A percentile compares a stretch with the other conserved stretches of the same genome.
Conservation (phyloP, 331 rosid genomes). For the Rhamnella rubrinervis region DNA sequence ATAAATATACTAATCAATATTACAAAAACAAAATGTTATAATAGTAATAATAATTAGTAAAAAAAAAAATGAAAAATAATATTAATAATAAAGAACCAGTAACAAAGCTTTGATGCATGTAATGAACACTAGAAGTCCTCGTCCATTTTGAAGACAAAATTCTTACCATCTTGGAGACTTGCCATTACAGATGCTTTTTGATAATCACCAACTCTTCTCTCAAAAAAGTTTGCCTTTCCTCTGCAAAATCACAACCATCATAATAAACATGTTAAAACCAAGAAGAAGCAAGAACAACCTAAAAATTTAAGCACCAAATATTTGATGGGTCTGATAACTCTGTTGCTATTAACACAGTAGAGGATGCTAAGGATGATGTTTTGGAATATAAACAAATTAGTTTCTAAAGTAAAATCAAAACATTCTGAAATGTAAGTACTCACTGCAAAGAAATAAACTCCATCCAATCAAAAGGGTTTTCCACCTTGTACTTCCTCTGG, state of each 20-base stretch:
- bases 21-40: no score
- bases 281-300: not conserved
- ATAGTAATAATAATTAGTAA: no score
- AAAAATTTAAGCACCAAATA: no score
- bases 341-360: no score
- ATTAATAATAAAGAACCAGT: not conserved
- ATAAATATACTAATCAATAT: no score
- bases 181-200: conserved; percentile 96
- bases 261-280: not conserved
- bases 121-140: conserved; percentile 59
- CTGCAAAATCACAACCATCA: conserved; percentile 44
- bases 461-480: conserved; percentile 97
- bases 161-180: conserved; percentile 71
- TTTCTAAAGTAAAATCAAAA: not conserved
- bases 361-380: no score
- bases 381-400: not conserved
- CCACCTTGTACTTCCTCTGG: conserved; percentile 62
- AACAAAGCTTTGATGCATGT: not conserved
- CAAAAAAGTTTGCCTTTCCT: conserved; percentile 93
- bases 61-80: no score
- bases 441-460: conserved; percentile 92
- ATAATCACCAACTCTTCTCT: conserved; percentile 89
- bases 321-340: not conserved
- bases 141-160: conserved; percentile 72
- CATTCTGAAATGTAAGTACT: conserved; percentile 27